Conservation (phyloP, 306 rosid species). For the Malus orientalis region DNA sequence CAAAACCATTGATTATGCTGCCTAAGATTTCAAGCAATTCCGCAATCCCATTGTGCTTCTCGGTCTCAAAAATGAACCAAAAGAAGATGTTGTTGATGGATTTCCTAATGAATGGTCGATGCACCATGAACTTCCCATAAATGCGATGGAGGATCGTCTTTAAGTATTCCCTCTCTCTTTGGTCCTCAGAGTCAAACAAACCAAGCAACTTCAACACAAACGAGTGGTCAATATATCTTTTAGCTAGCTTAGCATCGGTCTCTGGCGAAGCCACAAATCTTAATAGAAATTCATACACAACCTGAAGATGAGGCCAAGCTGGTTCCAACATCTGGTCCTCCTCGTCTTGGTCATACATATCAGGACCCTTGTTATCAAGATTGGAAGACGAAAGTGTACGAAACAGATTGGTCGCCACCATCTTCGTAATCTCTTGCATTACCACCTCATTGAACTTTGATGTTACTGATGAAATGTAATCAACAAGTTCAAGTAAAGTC, state of each 20-base stretch:
- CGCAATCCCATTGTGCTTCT: constrained; percentile 53
- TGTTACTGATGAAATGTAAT: constrained; percentile 33
- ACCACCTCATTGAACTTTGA: constrained; percentile 44
- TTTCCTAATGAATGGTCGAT: constrained; percentile 57
- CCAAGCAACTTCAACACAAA: constrained; percentile 53
- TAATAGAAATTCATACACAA: constrained; percentile 46
- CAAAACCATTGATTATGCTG: constrained; percentile 57
- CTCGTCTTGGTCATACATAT: constrained; percentile 43
- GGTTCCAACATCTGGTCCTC: constrained; percentile 57
- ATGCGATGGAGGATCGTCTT: constrained; percentile 56
- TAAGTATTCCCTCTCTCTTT: constrained; percentile 60
- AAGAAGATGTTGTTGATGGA: constrained; percentile 56
- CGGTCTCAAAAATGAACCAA: constrained; percentile 54
- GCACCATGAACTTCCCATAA: constrained; percentile 66
- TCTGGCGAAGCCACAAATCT: constrained; percentile 52
- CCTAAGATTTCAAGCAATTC: constrained; percentile 61
- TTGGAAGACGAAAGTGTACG: constrained; percentile 36
- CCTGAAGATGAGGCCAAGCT: constrained; percentile 58
- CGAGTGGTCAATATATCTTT: constrained; percentile 46
- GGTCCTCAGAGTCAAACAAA: constrained; percentile 66
- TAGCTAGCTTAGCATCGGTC: constrained; percentile 59
- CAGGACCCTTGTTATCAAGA: constrained; percentile 34
- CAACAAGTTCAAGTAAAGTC: constrained; percentile 55
- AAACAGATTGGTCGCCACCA: constrained; percentile 48
- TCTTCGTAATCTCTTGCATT: constrained; percentile 48